A percentile compares a stretch with the other conserved stretches of the same genome.
phyloP scores from a whole-genome alignment of 2,329 filamentous ascomycete species.

The Arachnomyces sp. region DNA sequence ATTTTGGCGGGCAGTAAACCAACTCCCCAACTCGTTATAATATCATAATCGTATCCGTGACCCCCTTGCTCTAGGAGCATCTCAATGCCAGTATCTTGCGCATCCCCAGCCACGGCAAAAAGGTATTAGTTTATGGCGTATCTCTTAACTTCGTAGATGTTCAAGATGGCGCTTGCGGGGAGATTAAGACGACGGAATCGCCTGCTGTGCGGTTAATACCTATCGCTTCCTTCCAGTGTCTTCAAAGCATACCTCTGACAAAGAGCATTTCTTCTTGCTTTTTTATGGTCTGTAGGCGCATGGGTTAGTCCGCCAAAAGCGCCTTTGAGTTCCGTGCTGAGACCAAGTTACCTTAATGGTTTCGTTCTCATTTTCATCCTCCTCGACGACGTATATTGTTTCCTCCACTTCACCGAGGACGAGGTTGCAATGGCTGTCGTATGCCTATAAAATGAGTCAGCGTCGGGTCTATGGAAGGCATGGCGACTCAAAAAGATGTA shows the following conservation, averaged over 20 bases:
- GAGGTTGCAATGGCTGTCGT: constrained; percentile 96
- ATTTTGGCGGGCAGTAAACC: no score
- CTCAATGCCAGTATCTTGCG: no score
- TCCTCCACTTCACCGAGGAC: constrained; percentile 95
- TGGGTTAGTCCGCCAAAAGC: background rate
- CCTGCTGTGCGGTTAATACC: constrained; percentile 37
- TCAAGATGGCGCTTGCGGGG: constrained; percentile 43
- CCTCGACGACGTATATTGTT: constrained; percentile 88
- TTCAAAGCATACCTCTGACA: constrained; percentile 66
- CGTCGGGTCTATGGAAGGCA: constrained; percentile 5
- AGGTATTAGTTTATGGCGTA: no score
- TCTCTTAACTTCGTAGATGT: no score
- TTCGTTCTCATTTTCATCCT: constrained; percentile 69
- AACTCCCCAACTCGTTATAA: no score
- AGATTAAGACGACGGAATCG: constrained; percentile 65
- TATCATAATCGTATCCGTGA: no score
- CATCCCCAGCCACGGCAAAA: no score
- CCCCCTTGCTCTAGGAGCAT: no score
- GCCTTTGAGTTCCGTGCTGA: background rate
- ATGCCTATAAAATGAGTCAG: constrained; percentile 55
- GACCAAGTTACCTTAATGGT: constrained; percentile 56
- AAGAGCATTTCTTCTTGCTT: constrained; percentile 99
- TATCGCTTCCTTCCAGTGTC: no score
- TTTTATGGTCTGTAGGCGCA: constrained; percentile 64
- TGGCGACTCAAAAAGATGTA: constrained; percentile 3